These are phyloP conservation scores for Coffea humblotiana DNA, from an alignment of 305 asterid species.

Conservation along the genomic window DNA sequence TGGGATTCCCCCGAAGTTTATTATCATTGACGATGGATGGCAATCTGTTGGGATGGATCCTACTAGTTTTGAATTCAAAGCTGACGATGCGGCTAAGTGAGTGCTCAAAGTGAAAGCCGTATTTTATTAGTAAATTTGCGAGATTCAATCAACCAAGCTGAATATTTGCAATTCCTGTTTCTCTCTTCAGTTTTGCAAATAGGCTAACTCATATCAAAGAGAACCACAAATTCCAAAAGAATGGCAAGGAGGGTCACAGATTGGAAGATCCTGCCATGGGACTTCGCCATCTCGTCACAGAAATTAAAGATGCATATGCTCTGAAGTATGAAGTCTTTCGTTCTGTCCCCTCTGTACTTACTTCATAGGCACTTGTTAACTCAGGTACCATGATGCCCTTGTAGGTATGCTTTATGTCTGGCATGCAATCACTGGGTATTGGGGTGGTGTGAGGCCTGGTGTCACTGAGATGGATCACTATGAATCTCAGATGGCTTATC, in stretches of 20 bases:
- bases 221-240: slow-evolving; percentile 71
- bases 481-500: slow-evolving; percentile 66
- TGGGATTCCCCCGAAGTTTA: slow-evolving; percentile 72
- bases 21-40: slow-evolving; percentile 94
- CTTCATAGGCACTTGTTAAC: not conserved
- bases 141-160: slow-evolving; percentile 1
- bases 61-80: slow-evolving; percentile 40
- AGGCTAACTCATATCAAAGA: slow-evolving; percentile 80
- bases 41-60: slow-evolving; percentile 88
- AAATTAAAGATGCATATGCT: slow-evolving; percentile 59
- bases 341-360: not conserved
- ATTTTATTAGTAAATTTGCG: not conserved
- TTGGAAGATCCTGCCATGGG: slow-evolving; percentile 26
- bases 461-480: slow-evolving; percentile 62
- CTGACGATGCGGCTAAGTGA: slow-evolving; percentile 80
- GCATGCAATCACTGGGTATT: slow-evolving; percentile 87
- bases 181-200: slow-evolving; percentile 70
- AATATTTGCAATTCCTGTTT: slow-evolving; percentile 10
- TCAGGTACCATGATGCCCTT: not conserved
- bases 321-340: slow-evolving; percentile 51
- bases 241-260: slow-evolving; percentile 19
- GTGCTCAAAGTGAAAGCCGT: slow-evolving; percentile 8
- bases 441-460: slow-evolving; percentile 91
- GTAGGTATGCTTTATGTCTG: slow-evolving; percentile 72
- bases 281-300: slow-evolving; percentile 45